A percentile compares a stretch with the other conserved stretches of the same genome.
Evolutionary conservation across 768 basidiomycete species (phyloP).

Genomic region (Lactarius quietus): DNA sequence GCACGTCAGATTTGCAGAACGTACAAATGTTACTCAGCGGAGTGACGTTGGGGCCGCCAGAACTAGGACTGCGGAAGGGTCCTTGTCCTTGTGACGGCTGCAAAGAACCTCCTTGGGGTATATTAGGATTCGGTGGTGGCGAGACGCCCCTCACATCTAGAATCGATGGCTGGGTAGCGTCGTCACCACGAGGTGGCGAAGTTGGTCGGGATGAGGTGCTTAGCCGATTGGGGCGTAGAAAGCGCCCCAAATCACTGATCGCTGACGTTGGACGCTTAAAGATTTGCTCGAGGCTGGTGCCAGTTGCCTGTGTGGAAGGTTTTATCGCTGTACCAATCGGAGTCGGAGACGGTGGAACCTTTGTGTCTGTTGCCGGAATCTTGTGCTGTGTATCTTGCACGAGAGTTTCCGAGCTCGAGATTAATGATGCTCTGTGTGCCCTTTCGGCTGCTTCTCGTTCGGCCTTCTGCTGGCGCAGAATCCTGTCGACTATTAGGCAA

Average conservation of each 20-base stretch:
- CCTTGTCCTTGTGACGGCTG: conserved; percentile 13
- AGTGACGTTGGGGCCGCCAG: conserved; percentile 33
- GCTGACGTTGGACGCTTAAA: conserved; percentile 13
- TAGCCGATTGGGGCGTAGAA: conserved; percentile 15
- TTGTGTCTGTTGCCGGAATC: neutral
- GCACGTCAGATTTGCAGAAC: neutral
- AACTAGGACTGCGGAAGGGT: conserved; percentile 16
- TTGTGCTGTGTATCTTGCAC: conserved; percentile 18
- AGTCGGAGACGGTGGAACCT: neutral
- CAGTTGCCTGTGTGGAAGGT: neutral
- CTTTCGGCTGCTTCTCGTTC: conserved; percentile 56
- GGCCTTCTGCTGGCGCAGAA: conserved; percentile 77
- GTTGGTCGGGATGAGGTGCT: neutral
- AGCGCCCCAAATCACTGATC: conserved; percentile 13
- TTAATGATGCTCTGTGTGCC: conserved; percentile 32
- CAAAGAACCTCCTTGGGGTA: neutral
- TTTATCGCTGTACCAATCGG: neutral
- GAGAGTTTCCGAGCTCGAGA: conserved; percentile 20
- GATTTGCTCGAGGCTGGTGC: conserved; percentile 22
- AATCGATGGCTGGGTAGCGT: neutral
- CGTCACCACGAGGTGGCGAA: neutral
- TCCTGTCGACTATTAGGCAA: conserved; percentile 68
- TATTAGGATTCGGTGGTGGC: neutral
- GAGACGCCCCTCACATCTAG: neutral
- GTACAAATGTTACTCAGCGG: conserved; percentile 44